phyloP scores from a whole-genome alignment of 352 stramenopile species.

The Thalassiosira hispida region DNA sequence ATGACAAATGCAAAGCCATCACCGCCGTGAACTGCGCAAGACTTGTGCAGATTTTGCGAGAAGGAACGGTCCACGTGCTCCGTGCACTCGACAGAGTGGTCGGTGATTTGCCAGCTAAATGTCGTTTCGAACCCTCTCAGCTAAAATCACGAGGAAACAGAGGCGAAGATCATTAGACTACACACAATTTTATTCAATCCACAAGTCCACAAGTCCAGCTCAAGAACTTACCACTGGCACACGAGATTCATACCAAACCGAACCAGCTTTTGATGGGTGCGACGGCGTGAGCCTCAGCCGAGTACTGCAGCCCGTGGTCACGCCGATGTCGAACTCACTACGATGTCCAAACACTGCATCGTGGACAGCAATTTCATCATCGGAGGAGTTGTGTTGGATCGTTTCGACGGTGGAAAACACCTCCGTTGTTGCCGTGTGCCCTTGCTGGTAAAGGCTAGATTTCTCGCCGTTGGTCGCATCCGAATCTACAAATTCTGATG shows the following conservation, averaged over 20 bases:
- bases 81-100: slow-evolving; percentile 88
- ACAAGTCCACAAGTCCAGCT: slow-evolving; percentile 40
- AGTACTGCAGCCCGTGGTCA: slow-evolving; percentile 63
- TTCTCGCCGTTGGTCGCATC: not conserved
- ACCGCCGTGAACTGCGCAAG: slow-evolving; percentile 89
- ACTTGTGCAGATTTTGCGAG: slow-evolving; percentile 84
- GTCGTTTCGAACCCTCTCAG: slow-evolving; percentile 89
- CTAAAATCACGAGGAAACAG: slow-evolving; percentile 72
- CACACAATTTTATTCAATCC: no score
- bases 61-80: slow-evolving; percentile 88
- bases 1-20: slow-evolving; percentile 92
- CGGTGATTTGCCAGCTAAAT: slow-evolving; percentile 83
- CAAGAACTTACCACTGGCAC: slow-evolving; percentile 16
- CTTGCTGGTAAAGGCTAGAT: slow-evolving; percentile 60
- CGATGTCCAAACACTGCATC: slow-evolving; percentile 41
- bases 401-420: slow-evolving; percentile 41
- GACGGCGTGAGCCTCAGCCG: slow-evolving; percentile 81
- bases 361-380: slow-evolving; percentile 34
- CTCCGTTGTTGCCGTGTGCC: slow-evolving; percentile 71
- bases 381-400: slow-evolving; percentile 25
- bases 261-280: slow-evolving; percentile 32
- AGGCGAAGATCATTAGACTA: slow-evolving; percentile 85
- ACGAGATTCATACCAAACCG: slow-evolving; percentile 43
- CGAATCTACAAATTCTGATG: slow-evolving; percentile 12
- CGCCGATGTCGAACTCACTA: slow-evolving; percentile 13